Conservation (phyloP, 192 early-diverging fungal species). For the Gonapodya sp. region DNA sequence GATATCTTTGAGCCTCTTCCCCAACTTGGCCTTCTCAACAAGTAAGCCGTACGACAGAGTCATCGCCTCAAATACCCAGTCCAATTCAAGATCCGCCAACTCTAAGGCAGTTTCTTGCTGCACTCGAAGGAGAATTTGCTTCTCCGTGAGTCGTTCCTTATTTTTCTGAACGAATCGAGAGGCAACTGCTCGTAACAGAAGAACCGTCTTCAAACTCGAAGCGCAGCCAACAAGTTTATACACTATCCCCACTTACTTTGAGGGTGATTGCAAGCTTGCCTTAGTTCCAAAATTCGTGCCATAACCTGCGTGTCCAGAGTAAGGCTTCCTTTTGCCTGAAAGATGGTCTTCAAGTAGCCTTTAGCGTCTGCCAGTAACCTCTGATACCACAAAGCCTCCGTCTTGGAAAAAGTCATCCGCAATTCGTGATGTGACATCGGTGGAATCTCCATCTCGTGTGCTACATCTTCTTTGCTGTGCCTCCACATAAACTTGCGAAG, state of each 20-base stretch:
- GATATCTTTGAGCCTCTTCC: background rate
- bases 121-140: background rate
- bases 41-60: background rate
- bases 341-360: background rate
- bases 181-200: background rate
- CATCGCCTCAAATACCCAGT: background rate
- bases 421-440: background rate
- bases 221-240: background rate
- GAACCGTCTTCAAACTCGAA: background rate
- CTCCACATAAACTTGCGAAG: conserved; percentile 3
- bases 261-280: background rate
- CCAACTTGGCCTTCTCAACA: background rate
- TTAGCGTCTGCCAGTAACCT: background rate
- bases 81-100: background rate
- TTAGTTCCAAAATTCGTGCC: background rate
- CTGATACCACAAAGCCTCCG: background rate
- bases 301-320: background rate
- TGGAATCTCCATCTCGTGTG: background rate
- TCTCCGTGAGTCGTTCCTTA: background rate
- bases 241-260: background rate
- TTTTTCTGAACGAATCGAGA: background rate
- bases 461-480: background rate
- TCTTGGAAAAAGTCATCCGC: background rate
- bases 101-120: background rate
- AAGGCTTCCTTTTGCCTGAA: background rate